Base-by-base conservation (phyloP, 768 basidiomycete species). In the Mycena kentingensis region DNA sequence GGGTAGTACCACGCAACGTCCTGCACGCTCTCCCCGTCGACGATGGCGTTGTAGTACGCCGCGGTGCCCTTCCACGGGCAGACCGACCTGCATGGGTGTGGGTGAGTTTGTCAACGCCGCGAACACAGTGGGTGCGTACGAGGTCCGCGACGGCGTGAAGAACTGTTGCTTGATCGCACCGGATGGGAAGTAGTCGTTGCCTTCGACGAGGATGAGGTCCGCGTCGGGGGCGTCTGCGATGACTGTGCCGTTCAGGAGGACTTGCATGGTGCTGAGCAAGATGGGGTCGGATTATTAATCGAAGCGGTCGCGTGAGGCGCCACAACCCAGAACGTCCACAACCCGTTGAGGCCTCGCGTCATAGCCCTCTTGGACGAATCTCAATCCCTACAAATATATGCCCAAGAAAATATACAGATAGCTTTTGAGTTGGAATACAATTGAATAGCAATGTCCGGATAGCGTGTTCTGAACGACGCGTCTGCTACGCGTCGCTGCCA, bases 1-100 rank as follows among this genome's bases (percentile, higher is more conserved):
- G 86, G 80, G 61, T 90, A 90, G 61, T 83, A 86, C 87, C 89
- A 90, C 46, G 87, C 87, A 25, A 84, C 68, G 54, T 91, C 86
- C 13, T 77, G 72, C 10, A 84, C 67, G 1, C 52, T 64, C 26
- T 74, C 73, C 28, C 77, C 82, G 27, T 73, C 71, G 15, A 88
- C 68, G 1, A 68, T 66, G 18, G 77, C 79, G 54, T 81, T 77
- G 62, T 88, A 89, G 63, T 90, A 90, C 11, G 79, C 73, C 5
- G 89, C 89, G 1, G 70, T 74, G 34, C 87, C 88, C 67, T 91
- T 91, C 87, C 88, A 89, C 5, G 77, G 70, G 60, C 88, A 90
- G 4, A 65, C 54, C 15, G 80, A 73, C 48, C 85, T 85, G 47
- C 3, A 32, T 15, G 24, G 24, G 4, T 5, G 22, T 36, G 19